Evolutionary conservation across 2,329 filamentous ascomycete species (phyloP).

Genomic region (Colletotrichum karsti): DNA sequence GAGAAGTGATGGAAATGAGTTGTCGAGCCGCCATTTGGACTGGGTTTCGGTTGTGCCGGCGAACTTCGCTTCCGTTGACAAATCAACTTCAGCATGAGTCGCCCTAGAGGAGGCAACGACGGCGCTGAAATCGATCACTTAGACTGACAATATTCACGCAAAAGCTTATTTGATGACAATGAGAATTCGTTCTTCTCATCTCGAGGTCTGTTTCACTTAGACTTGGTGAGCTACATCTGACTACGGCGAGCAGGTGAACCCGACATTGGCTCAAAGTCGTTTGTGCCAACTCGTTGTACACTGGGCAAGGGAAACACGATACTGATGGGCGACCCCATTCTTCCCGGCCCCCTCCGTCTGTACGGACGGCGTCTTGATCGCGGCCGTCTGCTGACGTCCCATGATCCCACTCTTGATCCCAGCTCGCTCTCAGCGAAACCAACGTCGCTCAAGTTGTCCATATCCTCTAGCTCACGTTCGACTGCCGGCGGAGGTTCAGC

Average conservation of each 20-base stretch:
- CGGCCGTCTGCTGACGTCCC: background rate
- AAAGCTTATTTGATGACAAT: too few relatives aligned
- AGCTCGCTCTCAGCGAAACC: conserved; percentile 23
- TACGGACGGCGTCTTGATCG: conserved; percentile 2
- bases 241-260: background rate
- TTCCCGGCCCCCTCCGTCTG: background rate
- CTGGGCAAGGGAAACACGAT: conserved; percentile 24
- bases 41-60: too few relatives aligned
- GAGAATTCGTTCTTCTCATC: too few relatives aligned
- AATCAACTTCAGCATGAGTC: background rate
- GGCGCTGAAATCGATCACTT: too few relatives aligned
- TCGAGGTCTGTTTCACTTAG: too few relatives aligned
- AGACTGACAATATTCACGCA: too few relatives aligned
- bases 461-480: conserved; percentile 38
- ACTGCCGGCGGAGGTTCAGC: conserved; percentile 59
- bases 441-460: conserved; percentile 28
- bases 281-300: conserved; percentile 3
- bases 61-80: background rate
- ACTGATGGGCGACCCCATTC: conserved; percentile 26
- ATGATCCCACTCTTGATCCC: background rate
- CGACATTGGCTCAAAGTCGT: conserved; percentile 20
- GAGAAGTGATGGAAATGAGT: too few relatives aligned
- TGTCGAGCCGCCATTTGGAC: too few relatives aligned
- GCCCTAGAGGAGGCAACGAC: too few relatives aligned
- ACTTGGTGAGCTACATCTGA: background rate